Evolutionary conservation across 2,329 filamentous ascomycete genomes (phyloP).

Genomic region (Epichloe hybrida): DNA sequence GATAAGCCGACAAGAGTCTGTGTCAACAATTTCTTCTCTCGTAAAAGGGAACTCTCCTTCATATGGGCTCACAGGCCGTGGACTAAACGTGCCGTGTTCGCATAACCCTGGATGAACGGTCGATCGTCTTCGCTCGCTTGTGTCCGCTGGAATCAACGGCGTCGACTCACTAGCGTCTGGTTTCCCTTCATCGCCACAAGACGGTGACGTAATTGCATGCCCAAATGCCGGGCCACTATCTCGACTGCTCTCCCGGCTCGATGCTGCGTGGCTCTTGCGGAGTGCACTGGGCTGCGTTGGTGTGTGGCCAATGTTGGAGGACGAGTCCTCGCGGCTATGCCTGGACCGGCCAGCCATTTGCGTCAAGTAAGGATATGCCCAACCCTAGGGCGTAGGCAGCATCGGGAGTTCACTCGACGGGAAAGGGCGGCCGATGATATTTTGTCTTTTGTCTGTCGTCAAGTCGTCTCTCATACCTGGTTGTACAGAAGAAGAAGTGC

Average conservation of each 20-base stretch:
- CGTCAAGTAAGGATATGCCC: background rate
- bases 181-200: slow-evolving; percentile 7
- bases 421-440: too few relatives aligned
- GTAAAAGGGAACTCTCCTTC: slow-evolving; percentile 19
- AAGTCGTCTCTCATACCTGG: background rate
- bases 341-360: slow-evolving; percentile 15
- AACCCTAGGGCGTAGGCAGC: background rate
- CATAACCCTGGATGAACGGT: slow-evolving; percentile 33
- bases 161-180: slow-evolving; percentile 33
- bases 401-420: background rate
- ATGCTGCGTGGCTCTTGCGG: slow-evolving; percentile 29
- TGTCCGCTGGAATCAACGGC: slow-evolving; percentile 27
- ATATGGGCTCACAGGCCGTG: slow-evolving; percentile 41
- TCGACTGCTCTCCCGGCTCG: slow-evolving; percentile 10
- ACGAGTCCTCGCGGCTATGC: slow-evolving; percentile 17
- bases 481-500: background rate
- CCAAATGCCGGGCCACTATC: slow-evolving; percentile 7
- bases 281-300: slow-evolving; percentile 32
- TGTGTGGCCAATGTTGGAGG: slow-evolving; percentile 20
- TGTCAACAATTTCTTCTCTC: slow-evolving; percentile 20
- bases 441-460: background rate
- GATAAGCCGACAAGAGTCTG: slow-evolving; percentile 19
- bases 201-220: slow-evolving; percentile 3
- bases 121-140: slow-evolving; percentile 6
- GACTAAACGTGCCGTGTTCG: slow-evolving; percentile 66